phyloP scores from a whole-genome alignment of 2,329 filamentous ascomycete species.

The Neopestalotiopsis sp. region DNA sequence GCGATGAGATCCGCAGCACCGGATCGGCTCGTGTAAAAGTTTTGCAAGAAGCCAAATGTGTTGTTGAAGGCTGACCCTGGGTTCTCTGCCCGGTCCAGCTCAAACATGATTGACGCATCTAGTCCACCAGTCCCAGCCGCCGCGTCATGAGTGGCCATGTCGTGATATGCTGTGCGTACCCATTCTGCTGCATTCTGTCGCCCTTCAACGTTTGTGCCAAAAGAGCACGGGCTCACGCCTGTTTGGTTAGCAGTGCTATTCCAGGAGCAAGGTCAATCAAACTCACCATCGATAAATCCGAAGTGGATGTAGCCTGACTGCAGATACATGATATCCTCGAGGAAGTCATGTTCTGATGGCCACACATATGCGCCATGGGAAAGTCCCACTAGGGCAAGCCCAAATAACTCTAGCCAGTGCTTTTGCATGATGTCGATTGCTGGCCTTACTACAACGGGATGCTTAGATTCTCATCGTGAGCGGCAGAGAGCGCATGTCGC shows the following conservation, averaged over 20 bases:
- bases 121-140: slow-evolving; percentile 25
- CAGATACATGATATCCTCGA: slow-evolving; percentile 21
- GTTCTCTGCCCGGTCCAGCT: slow-evolving; percentile 26
- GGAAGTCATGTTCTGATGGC: slow-evolving; percentile 20
- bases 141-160: slow-evolving; percentile 27
- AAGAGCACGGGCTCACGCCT: slow-evolving; percentile 22
- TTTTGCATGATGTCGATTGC: slow-evolving; percentile 1
- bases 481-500: not conserved
- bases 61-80: slow-evolving; percentile 28
- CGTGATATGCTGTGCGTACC: slow-evolving; percentile 30
- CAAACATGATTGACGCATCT: slow-evolving; percentile 28
- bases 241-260: slow-evolving; percentile 4
- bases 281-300: slow-evolving; percentile 22
- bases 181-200: slow-evolving; percentile 27
- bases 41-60: slow-evolving; percentile 28
- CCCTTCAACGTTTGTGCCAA: slow-evolving; percentile 17
- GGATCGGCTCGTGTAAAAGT: slow-evolving; percentile 27
- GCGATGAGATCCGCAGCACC: slow-evolving; percentile 38
- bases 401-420: not conserved
- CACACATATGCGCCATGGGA: slow-evolving; percentile 19
- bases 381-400: not conserved
- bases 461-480: not conserved
- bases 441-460: not conserved
- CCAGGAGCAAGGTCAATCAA: not conserved
- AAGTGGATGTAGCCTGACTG: slow-evolving; percentile 19